Percentiles rank a stretch among this genome's conserved stretches.
Evolutionary conservation across 768 basidiomycete species (phyloP).

Genomic region (Floccularia luteovirens): DNA sequence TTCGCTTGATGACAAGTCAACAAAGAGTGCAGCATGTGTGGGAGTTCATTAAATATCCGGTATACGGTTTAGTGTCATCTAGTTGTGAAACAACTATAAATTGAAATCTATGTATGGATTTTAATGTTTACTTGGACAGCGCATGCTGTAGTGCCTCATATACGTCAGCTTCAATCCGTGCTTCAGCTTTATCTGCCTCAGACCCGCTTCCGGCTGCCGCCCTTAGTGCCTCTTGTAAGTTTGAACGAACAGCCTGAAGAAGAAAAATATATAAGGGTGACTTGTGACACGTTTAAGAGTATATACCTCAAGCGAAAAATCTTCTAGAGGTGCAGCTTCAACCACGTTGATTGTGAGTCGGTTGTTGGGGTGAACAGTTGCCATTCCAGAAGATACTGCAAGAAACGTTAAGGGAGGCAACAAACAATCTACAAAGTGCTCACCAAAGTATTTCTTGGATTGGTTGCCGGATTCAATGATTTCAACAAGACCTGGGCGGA

Average conservation of each 20-base stretch:
- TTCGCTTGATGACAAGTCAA: too few species aligned
- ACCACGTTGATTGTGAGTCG: slow-evolving; percentile 94
- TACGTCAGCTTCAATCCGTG: slow-evolving; percentile 90
- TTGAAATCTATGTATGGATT: too few species aligned
- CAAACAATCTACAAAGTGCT: slow-evolving; percentile 18
- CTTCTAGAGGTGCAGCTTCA: slow-evolving; percentile 88
- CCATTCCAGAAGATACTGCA: slow-evolving; percentile 92
- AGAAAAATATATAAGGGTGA: slow-evolving; percentile 1
- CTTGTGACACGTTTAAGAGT: neutral
- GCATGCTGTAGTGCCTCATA: slow-evolving; percentile 94
- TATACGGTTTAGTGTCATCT: too few species aligned
- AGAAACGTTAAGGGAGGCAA: slow-evolving; percentile 2
- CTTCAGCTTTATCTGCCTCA: slow-evolving; percentile 91
- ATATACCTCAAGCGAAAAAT: slow-evolving; percentile 84
- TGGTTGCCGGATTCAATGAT: slow-evolving; percentile 75
- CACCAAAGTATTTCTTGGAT: slow-evolving; percentile 97
- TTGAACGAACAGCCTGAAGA: slow-evolving; percentile 77
- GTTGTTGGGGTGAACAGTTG: slow-evolving; percentile 97
- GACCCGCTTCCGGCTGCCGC: slow-evolving; percentile 78
- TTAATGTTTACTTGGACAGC: slow-evolving; percentile 36
- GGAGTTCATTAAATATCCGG: too few species aligned
- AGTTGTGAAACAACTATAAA: too few species aligned
- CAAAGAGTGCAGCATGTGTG: too few species aligned
- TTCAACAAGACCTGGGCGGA: slow-evolving; percentile 92
- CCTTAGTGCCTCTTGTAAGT: slow-evolving; percentile 82